Base-by-base conservation (phyloP, 257 asterid genomes). In the Buddleja alternifolia region DNA sequence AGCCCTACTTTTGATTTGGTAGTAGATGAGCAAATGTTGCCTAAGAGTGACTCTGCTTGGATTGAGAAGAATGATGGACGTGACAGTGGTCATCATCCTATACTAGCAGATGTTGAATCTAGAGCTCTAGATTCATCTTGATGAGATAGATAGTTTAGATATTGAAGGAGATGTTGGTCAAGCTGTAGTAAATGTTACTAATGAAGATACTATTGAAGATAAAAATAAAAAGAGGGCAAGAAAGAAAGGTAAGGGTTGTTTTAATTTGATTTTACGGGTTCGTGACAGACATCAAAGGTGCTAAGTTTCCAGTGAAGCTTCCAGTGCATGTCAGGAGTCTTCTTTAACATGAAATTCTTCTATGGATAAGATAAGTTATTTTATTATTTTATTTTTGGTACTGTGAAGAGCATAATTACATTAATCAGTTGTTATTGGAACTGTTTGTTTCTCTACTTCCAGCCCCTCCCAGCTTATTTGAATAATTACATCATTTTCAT, bases 71-170 rank as follows among this genome's bases (percentile, higher is more conserved):
- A 53, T 40, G 54, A 55, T 66, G 83, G 65, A 39, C 64, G 70
- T 63, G 86, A 79, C 61, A 70, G 46, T 73, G 83, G 42, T 66
- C 77, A 54, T 56, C 66, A 57, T 70, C 78, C 75, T 25, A 75
- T 78, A 71, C 90, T 78, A 57, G 87, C 83, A 42, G 95, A 80
- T 65, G 63, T 80, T 63, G 97, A 84, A 81, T 83, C 95, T 66
- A 80, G 97, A 77, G 93, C 96, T 69, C 85, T 85, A 90, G 75
- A 97, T 94, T 68, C 88, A 85, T 51, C 88, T 94, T 70, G 96
- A 91, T 73, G 95, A 87, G 56, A 69, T 81, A 20, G 97, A 87
- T 64, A 69, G 47, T 67, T 63, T 80, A 29, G 90, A 78, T 61
- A n/a, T 53, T 55, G 89, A 71, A 19, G 82, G 71, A 73, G 73